Percentiles rank a stretch among this genome's conserved stretches.
phyloP scores from a whole-genome alignment of 306 rosid genomes.

The Inga laurina region DNA sequence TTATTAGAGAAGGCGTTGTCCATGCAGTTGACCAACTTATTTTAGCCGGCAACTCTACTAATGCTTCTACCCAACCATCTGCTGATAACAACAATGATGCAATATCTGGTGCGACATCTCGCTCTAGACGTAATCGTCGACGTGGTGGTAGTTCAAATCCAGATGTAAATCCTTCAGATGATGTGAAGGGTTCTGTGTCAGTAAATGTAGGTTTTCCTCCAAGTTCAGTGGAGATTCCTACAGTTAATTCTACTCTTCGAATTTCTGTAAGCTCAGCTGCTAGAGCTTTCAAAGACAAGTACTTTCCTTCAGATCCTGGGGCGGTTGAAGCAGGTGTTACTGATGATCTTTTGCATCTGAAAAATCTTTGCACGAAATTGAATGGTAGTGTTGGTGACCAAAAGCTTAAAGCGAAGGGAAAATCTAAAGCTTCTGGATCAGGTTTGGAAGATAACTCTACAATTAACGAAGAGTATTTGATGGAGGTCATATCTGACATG shows the following conservation, averaged over 20 bases:
- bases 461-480: slow-evolving; percentile 67
- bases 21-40: slow-evolving; percentile 97
- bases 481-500: slow-evolving; percentile 81
- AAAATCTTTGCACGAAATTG: slow-evolving; percentile 79
- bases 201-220: slow-evolving; percentile 80
- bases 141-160: slow-evolving; percentile 69
- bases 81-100: slow-evolving; percentile 77
- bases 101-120: slow-evolving; percentile 69
- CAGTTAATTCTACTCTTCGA: slow-evolving; percentile 71
- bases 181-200: slow-evolving; percentile 59
- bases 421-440: slow-evolving; percentile 72
- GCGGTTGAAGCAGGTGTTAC: slow-evolving; percentile 85
- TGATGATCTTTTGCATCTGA: slow-evolving; percentile 80
- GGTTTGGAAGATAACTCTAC: slow-evolving; percentile 51
- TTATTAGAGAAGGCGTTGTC: slow-evolving; percentile 94
- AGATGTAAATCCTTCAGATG: slow-evolving; percentile 77
- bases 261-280: slow-evolving; percentile 80
- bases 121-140: slow-evolving; percentile 85
- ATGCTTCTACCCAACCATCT: slow-evolving; percentile 56
- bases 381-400: slow-evolving; percentile 78
- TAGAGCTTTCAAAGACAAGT: slow-evolving; percentile 79
- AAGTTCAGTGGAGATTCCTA: slow-evolving; percentile 69
- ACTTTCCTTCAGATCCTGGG: slow-evolving; percentile 84
- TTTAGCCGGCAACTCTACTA: slow-evolving; percentile 59
- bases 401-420: slow-evolving; percentile 76